Evolutionary conservation across 495 filamentous ascomycete genomes (phyloP), one percentile per base, ranked within the genome.

Genomic region (Achaetomiella virescens): DNA sequence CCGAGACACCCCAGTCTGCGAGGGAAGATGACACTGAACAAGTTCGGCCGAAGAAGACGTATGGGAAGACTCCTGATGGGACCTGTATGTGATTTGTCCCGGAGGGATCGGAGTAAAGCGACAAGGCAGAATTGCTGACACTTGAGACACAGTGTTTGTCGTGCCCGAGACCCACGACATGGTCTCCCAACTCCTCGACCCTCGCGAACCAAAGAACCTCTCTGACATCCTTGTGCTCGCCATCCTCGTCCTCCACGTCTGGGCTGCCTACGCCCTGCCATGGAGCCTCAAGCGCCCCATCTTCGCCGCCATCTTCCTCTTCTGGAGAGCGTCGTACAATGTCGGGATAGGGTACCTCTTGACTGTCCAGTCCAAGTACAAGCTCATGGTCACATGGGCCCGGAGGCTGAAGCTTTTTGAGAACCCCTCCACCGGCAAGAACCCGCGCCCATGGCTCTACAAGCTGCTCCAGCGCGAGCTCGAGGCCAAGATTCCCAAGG

Each of bases 111-210:
- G 21, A 45, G 2, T 5, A 42, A 27, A 3, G 15, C 14, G 31
- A 14, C 15, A 8, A 3, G 25, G 17, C 44, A 22, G 12, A 17
- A 8, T 24, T 42, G 27, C 46, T 50, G 38, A 50, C 18, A 31
- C 9, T 31, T 25, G 9, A n/a, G n/a, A 18, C 22, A 52, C 61
- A 98, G 93, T 93, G 50, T 98, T 98, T 71, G 88, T 89, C 33
- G 93, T 98, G 20, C 95, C 93, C 43, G 86, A 90, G 59, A 98
- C 93, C 41, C 90, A 96, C 78, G 93, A 98, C 72, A 97, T 97
- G 92, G 93, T 98, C 63, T 95, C 93, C 49, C 93, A 96, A 70
- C 81, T 98, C 18, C 81, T 98, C 57, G 95, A 92, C 52, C 93
- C 93, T n/a, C 87, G 84, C 46, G 84, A 96, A 69, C 91, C 93